Evolutionary conservation across 495 filamentous ascomycete species (phyloP), one percentile per base, ranked within the genome.

Genomic region (Jackrogersella multiformis): DNA sequence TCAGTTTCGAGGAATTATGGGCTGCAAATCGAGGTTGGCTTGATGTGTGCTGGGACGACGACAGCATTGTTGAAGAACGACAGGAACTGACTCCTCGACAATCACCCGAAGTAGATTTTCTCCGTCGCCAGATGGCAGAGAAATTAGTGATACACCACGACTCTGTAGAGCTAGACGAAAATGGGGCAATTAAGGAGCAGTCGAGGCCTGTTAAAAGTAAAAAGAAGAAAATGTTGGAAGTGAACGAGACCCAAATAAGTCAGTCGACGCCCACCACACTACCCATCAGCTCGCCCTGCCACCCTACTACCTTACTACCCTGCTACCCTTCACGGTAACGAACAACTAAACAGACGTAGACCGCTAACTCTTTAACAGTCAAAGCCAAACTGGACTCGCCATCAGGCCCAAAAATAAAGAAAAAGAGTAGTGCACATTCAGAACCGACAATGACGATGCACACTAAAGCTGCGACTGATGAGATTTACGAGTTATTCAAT

Each of bases 401-500:
- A 0, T 90, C 90, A 0, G 86, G 86, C 12, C 87, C 87, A 1
- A 96, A 93, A 74, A 84, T 92, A 24, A 89, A 84, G 46, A 94
- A 89, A 74, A 77, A 74, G 18, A 74, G 70, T 21, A 67, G 39
- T 46, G 41, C 55, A 18, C 84, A 86, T 10, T 76, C 85, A 1
- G 93, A 97, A 73, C 92, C 93, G 23, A 99, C 95, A 1, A 97
- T 99, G 94, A 99, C 95, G 1, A 85, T 99, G 65, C 92, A 97
- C 72, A 99, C 95, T 15, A 92, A 88, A 52, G 94, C 94, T 54
- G 95, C 95, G 1, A 97, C 93, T 48, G 94, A 98, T 71, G 96
- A 98, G 65, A 97, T 99, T 48, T 96, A 98, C 75, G 92, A 91
- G 62, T 89, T 99, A 38, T 98, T 99, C 79, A 98, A 95, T 70